Percentiles rank a stretch among this genome's conserved stretches.
Evolutionary conservation across 2,329 filamentous ascomycete genomes (phyloP).

Genomic region (Calonectria hongkongensis): DNA sequence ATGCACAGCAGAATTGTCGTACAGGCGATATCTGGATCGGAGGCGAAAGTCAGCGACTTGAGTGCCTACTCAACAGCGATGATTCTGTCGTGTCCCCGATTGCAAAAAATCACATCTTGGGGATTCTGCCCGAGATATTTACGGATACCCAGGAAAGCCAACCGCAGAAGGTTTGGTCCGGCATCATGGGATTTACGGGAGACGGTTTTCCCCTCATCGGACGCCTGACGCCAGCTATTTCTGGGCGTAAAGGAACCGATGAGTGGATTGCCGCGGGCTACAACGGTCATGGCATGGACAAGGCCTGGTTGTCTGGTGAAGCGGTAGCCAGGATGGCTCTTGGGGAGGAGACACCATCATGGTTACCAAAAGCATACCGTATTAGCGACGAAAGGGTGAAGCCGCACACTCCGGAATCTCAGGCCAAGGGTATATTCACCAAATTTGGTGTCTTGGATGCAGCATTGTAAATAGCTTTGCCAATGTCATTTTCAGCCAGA

Average conservation of each 20-base stretch:
- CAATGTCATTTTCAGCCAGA: too few relatives aligned
- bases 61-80: constrained; percentile 64
- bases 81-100: constrained; percentile 62
- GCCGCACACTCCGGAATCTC: constrained; percentile 5
- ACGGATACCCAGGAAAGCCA: not conserved
- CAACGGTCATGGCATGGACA: constrained; percentile 70
- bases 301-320: constrained; percentile 68
- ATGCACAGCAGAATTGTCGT: constrained; percentile 51
- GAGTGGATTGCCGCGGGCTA: constrained; percentile 71
- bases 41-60: constrained; percentile 64
- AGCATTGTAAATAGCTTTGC: too few relatives aligned
- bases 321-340: constrained; percentile 57
- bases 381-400: constrained; percentile 23
- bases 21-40: constrained; percentile 69
- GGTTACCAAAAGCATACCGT: constrained; percentile 36
- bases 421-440: too few relatives aligned
- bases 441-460: too few relatives aligned
- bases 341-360: constrained; percentile 48
- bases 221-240: constrained; percentile 56
- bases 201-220: constrained; percentile 70
- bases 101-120: constrained; percentile 58
- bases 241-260: constrained; percentile 37
- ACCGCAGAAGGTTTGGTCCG: constrained; percentile 65
- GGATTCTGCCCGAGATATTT: constrained; percentile 62
- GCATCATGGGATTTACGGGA: constrained; percentile 65